These are phyloP conservation scores for Crithidia acanthocephali DNA, from an alignment of 208 protist genomes.

Conservation along the genomic window DNA sequence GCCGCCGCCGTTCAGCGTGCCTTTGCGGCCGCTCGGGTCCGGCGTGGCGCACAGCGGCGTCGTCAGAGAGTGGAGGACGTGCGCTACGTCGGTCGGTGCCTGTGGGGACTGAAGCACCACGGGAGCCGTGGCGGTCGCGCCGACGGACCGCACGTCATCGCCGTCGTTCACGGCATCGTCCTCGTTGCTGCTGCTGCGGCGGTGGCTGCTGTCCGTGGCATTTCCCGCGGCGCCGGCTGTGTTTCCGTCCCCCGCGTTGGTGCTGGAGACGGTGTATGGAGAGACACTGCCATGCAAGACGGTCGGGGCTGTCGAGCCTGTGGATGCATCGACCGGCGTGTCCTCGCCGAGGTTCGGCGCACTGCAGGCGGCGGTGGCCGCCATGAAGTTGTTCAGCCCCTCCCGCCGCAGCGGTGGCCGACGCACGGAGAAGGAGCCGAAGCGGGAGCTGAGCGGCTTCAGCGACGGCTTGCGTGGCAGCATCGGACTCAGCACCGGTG, in stretches of 20 bases:
- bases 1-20: neutral
- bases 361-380: neutral
- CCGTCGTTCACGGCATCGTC: neutral
- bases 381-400: conserved; percentile 1
- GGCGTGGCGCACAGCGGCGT: neutral
- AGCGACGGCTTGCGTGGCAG: conserved; percentile 9
- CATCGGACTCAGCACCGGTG: conserved; percentile 8
- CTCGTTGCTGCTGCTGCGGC: neutral
- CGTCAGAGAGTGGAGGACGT: neutral
- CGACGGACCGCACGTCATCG: neutral
- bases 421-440: conserved; percentile 5
- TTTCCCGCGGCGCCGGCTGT: neutral
- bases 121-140: neutral
- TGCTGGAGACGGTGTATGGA: neutral
- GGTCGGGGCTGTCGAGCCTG: neutral
- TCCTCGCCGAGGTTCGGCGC: neutral
- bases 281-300: neutral
- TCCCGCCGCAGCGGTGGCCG: neutral
- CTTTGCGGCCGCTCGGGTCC: conserved; percentile 7
- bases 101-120: neutral
- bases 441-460: conserved; percentile 10
- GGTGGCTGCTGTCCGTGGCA: too few species aligned
- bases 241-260: neutral
- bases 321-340: too few species aligned
- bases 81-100: neutral